A percentile compares a stretch with the other conserved stretches of the same genome.
phyloP scores from a whole-genome alignment of 495 filamentous ascomycete genomes.

The Penicillium desertorum region DNA sequence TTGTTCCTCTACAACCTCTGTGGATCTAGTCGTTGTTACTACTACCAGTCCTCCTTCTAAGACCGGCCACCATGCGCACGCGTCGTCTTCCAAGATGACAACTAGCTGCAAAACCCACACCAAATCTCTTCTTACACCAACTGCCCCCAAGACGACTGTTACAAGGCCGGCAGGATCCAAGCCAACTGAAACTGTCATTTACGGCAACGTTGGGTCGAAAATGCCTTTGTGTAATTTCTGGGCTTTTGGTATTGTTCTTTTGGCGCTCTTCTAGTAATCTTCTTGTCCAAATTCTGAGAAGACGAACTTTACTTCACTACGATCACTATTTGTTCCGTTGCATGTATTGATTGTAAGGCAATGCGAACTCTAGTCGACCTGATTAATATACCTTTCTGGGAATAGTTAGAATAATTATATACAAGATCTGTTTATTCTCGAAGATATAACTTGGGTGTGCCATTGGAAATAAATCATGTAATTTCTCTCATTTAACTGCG shows the following conservation, averaged over 20 bases:
- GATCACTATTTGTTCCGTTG: background rate
- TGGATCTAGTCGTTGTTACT: conserved; percentile 20
- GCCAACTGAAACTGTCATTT: conserved; percentile 4
- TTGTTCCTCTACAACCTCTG: conserved; percentile 29
- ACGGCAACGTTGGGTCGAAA: conserved; percentile 3
- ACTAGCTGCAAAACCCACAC: background rate
- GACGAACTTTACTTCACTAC: background rate
- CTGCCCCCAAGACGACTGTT: background rate
- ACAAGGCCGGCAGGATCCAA: background rate
- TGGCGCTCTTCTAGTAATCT: background rate
- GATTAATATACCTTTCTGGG: background rate
- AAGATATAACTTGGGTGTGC: background rate
- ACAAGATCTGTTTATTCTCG: background rate
- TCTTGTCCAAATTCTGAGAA: background rate
- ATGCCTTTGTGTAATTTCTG: background rate
- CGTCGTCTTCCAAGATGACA: background rate
- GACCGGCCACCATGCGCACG: background rate
- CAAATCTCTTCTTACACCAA: background rate
- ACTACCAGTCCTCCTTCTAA: background rate
- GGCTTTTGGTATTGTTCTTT: conserved; percentile 5
- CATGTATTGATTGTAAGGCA: background rate
- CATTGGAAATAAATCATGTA: background rate
- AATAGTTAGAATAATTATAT: background rate
- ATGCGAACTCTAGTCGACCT: background rate
- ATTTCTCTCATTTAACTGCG: background rate